Evolutionary conservation across 2,329 filamentous ascomycete genomes (phyloP), one percentile per base, ranked within the genome.

Genomic region (Seiridium unicorne): DNA sequence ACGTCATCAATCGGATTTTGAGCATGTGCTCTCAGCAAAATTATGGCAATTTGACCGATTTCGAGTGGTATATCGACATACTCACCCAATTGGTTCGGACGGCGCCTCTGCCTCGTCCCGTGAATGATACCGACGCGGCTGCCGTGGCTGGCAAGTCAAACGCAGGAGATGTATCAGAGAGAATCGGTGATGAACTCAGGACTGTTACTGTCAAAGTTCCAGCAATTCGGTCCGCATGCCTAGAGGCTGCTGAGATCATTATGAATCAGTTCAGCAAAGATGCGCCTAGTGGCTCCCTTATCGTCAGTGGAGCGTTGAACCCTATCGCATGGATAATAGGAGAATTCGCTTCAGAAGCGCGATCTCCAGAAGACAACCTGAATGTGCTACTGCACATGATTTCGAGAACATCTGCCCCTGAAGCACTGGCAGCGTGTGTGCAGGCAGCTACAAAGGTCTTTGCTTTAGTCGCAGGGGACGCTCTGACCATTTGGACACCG

Each of bases 21-120:
- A 87, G 89, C 62, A 96, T 99, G 87, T 98, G 94, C 73, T 91
- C 92, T 7, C 87, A 88, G 64, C 90, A 93, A 65, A 97, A 93
- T 62, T 99, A 98, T 73, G 84, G 85, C 44, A 92, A 93, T 69
- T 81, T 99, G 53, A 79, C 84, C 57, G 94, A 99, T 72, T 99
- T 99, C 73, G 94, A 97, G 66, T 99, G 95, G 95, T 98, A 98
- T 73, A 90, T 98, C 65, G 91, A 95, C 65, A 86, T 97, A 35
- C 79, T 99, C 36, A 89, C 92, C 4, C 92, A 97, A 71, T 83
- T 99, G 11, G 87, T 97, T 46, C 87, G 89, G 70, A 82, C 91
- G 76, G 80, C 89, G 26, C 90, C 79, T 0, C 67, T 78, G n/a
- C 76, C 82, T 51, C 76, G 78, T 44, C 69, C 70, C 6, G 67